Conservation (phyloP, 305 asterid species). For the Fraxinus floribunda region DNA sequence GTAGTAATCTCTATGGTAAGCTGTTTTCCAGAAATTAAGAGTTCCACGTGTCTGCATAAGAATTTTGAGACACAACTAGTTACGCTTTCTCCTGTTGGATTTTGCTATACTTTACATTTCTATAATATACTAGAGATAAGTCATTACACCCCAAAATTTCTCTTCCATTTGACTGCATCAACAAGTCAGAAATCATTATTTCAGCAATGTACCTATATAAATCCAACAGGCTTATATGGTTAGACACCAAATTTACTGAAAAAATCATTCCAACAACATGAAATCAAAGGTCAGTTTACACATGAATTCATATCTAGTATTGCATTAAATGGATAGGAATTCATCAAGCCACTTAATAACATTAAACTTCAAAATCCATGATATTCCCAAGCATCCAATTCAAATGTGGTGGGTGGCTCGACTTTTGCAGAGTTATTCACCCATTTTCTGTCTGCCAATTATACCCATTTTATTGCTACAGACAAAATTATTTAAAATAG, state of each 20-base stretch:
- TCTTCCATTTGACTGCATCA: neutral
- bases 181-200: neutral
- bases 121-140: neutral
- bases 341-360: neutral
- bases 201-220: neutral
- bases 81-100: neutral
- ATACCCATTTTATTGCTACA: neutral
- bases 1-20: neutral
- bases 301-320: neutral
- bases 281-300: neutral
- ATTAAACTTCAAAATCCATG: neutral
- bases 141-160: neutral
- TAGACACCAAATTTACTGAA: neutral
- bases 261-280: neutral
- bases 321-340: neutral
- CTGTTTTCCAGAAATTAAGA: neutral
- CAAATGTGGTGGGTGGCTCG: neutral
- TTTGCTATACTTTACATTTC: neutral
- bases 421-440: neutral
- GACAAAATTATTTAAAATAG: neutral
- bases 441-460: neutral
- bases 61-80: neutral
- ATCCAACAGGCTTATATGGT: neutral
- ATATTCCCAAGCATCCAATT: neutral
- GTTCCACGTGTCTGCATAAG: neutral